Evolutionary conservation across 495 filamentous ascomycete genomes (phyloP).

Genomic region (Terfezia claveryi): DNA sequence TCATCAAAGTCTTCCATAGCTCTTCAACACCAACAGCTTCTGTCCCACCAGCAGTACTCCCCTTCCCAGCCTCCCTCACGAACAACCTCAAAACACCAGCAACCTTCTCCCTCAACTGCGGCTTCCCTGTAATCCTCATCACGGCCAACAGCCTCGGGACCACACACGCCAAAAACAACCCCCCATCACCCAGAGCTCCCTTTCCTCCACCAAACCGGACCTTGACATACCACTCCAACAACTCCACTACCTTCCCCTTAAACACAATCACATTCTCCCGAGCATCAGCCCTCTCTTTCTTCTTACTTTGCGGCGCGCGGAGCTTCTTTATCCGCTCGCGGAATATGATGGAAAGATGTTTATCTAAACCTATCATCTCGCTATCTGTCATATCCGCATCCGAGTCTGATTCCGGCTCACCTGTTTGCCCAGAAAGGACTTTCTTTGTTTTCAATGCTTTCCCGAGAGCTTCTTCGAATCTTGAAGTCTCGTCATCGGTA

Average conservation of each 20-base stretch:
- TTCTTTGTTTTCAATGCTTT: constrained; percentile 44
- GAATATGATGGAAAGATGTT: constrained; percentile 63
- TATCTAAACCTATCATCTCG: constrained; percentile 81
- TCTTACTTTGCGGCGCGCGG: constrained; percentile 34
- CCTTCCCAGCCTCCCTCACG: neutral
- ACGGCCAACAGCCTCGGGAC: constrained; percentile 36
- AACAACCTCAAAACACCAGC: constrained; percentile 17
- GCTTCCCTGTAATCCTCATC: constrained; percentile 57
- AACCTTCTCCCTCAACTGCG: constrained; percentile 30
- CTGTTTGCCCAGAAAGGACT: constrained; percentile 32
- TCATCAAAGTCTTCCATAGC: constrained; percentile 35
- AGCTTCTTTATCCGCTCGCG: constrained; percentile 35
- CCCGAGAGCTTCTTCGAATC: constrained; percentile 57
- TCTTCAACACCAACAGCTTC: constrained; percentile 18
- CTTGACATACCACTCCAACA: constrained; percentile 69
- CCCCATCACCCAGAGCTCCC: constrained; percentile 24
- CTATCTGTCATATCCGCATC: constrained; percentile 77
- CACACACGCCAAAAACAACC: constrained; percentile 23
- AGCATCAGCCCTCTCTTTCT: constrained; percentile 64
- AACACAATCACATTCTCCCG: constrained; percentile 82
- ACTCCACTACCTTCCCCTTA: constrained; percentile 78
- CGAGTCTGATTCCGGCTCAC: constrained; percentile 30
- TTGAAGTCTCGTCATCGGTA: constrained; percentile 9
- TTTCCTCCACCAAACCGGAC: constrained; percentile 45
- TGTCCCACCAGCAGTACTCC: constrained; percentile 10